Evolutionary conservation across 2,329 filamentous ascomycete genomes (phyloP), one percentile per base, ranked within the genome.

Genomic region (Aspergillus sp.): DNA sequence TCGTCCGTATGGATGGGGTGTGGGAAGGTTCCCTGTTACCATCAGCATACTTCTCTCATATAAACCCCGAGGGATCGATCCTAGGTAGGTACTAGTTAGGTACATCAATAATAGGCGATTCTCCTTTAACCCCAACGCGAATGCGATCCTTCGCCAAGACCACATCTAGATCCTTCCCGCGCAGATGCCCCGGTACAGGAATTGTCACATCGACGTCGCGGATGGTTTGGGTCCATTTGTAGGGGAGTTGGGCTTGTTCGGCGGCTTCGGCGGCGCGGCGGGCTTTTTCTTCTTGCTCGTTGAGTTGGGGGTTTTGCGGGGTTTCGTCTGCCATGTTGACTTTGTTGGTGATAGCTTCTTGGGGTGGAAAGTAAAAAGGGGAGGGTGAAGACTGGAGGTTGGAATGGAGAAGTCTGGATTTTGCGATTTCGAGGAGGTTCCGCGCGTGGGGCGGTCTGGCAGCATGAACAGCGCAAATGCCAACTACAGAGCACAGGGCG

Each of bases 141-240:
- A 98, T 74, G 58, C 80, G 82, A 48, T 76, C 81, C 73, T 88
- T 90, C 67, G 85, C 86, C 65, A 98, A 78, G 47, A 86, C 82
- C 47, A 98, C 82, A 48, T 86, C 81, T 33, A 98, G 72, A 65
- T 98, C 93, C 57, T 79, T 80, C 35, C 82, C 88, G 71, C 94
- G 94, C 57, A 91, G 74, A 67, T 90, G 94, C 27, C 78, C 85
- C 0, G 91, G 85, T 1, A 98, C 81, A 29, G 79, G 74, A 49
- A 94, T 78, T 43, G 78, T 84, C 60, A 97, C 72, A 63, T 95
- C 88, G 50, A 96, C 73, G 63, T 97, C 93, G 57, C 77, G 78
- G 65, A 98, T 95, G 27, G 86, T 90, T 73, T 98, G 93, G 7
- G 80, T 86, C 93, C 93, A 98, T 73, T 94, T 93, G 82, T 98